Evolutionary conservation across 2,329 filamentous ascomycete species (phyloP).

Genomic region (Knoxdaviesia proteae): DNA sequence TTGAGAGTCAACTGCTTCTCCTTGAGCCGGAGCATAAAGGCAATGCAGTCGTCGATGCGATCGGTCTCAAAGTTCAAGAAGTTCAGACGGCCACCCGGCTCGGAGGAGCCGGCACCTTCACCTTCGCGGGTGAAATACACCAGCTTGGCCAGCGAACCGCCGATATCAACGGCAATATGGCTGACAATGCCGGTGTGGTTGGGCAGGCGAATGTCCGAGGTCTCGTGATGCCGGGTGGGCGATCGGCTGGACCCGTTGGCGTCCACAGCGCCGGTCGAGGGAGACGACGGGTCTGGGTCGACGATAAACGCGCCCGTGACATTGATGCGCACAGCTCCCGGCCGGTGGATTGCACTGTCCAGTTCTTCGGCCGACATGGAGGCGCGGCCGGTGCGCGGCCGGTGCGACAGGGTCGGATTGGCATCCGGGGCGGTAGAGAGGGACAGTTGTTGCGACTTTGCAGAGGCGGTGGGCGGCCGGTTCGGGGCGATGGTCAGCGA

Average conservation of each 20-base stretch:
- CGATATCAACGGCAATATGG: slow-evolving; percentile 94
- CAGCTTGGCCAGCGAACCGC: slow-evolving; percentile 84
- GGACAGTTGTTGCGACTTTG: too few species aligned
- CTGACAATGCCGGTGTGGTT: slow-evolving; percentile 91
- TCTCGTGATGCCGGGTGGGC: slow-evolving; percentile 37
- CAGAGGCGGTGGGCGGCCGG: too few species aligned
- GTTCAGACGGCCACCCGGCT: slow-evolving; percentile 75
- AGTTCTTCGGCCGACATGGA: slow-evolving; percentile 34
- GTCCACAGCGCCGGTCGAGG: slow-evolving; percentile 17
- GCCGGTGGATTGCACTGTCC: slow-evolving; percentile 38
- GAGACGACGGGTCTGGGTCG: slow-evolving; percentile 47
- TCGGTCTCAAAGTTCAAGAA: slow-evolving; percentile 96
- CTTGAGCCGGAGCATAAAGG: slow-evolving; percentile 74
- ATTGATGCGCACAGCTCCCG: slow-evolving; percentile 74
- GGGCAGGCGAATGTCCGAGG: slow-evolving; percentile 84
- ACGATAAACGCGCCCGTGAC: slow-evolving; percentile 93
- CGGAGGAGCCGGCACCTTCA: slow-evolving; percentile 46
- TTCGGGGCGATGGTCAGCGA: too few species aligned
- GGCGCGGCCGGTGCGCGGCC: slow-evolving; percentile 10
- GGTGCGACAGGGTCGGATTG: too few species aligned
- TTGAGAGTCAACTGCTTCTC: slow-evolving; percentile 60
- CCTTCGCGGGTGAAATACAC: slow-evolving; percentile 86
- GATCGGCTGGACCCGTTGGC: slow-evolving; percentile 21
- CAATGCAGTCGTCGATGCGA: slow-evolving; percentile 77
- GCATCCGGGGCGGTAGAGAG: too few species aligned